A percentile compares a stretch with the other conserved stretches of the same genome.
Conservation (phyloP, 148 eudicot genomes). For the Fagopyrum homotropicum region DNA sequence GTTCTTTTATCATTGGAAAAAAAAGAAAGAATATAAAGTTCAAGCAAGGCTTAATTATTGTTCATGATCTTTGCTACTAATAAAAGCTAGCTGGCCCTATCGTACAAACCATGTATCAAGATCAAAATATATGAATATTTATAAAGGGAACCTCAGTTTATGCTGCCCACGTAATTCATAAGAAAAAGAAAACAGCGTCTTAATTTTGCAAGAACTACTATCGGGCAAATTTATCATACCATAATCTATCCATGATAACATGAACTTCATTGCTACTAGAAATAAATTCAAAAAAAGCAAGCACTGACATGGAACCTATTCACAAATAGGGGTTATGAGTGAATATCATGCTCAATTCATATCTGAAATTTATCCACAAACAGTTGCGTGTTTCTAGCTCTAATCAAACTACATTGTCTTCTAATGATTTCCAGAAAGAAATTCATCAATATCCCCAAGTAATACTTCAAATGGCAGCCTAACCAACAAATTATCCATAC, state of each 20-base stretch:
- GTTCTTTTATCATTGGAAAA: background rate
- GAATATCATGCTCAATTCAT: background rate
- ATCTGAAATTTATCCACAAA: background rate
- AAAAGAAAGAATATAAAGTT: background rate
- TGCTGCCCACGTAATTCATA: background rate
- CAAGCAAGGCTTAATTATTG: background rate
- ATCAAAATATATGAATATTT: background rate
- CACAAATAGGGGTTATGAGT: background rate
- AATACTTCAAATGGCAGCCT: background rate
- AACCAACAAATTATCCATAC: background rate
- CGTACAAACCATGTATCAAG: background rate
- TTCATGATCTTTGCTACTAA: background rate
- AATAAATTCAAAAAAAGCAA: background rate
- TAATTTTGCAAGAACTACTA: too few species aligned
- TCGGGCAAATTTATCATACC: background rate
- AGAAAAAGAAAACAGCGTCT: background rate
- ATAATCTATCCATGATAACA: background rate
- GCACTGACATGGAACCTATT: background rate
- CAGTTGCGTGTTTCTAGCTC: background rate
- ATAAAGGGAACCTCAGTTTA: background rate
- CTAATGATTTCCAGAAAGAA: background rate
- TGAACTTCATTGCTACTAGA: background rate
- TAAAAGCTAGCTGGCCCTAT: background rate
- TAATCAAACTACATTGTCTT: background rate
- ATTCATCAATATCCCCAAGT: background rate